Evolutionary conservation across 2,329 filamentous ascomycete genomes (phyloP), one percentile per base, ranked within the genome.

Genomic region (Fusarium sp.): DNA sequence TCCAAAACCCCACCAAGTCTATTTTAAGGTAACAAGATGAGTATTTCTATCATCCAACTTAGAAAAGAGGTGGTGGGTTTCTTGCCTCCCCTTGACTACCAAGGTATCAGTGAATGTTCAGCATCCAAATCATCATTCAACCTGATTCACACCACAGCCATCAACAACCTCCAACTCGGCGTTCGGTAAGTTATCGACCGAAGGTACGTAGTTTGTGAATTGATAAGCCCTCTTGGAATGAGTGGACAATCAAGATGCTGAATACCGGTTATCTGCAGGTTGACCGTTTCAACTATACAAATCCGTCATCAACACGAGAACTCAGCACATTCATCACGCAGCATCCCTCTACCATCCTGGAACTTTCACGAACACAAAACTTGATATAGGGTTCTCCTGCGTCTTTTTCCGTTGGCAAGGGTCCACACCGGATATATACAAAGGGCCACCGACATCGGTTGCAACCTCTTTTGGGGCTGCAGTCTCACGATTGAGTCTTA

Each of bases 271-370:
- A 57, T 56, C 62, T 74, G 58, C 70, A 68, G 47, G 32, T 42
- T 51, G 30, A 30, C 44, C 54, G 64, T 74, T 68, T 63, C 67
- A 68, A 58, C 48, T 36, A 57, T 32, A 56, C 39, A 52, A 55
- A 57, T 30, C 69, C 60, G 67, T 73, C 64, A 74, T 63, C 45
- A 58, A 69, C 55, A 61, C 34, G 36, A 48, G 50, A 42, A 60
- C 41, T 34, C 42, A 47, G 17, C 48, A 48, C 45, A 32, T 34
- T 32, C 44, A 54, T 38, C 34, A 47, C 28, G 50, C 30, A 50
- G 36, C 38, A 54, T 36, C 50, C 26, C 42, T 24, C 30, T 26
- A 14, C 42, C 41, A 28, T 56, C 60, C 32, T 58, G 38, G 30
- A 32, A 30, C n/a, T 20, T 24, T 30, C 38, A 38, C 45, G 41